Evolutionary conservation across 768 basidiomycete genomes (phyloP).

Genomic region (Pulveroboletus frians): DNA sequence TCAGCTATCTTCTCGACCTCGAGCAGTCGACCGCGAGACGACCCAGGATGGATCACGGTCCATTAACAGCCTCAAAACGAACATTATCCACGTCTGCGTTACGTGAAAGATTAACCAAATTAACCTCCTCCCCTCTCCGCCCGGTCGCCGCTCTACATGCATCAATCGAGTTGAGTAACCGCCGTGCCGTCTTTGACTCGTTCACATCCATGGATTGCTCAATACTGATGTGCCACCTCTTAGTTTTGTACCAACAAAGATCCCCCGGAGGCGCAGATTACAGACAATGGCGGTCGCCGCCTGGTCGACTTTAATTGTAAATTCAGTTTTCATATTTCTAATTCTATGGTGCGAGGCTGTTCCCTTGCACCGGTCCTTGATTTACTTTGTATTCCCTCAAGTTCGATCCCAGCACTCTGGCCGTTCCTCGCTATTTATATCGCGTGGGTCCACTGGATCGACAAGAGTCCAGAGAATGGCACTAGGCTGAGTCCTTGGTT

Average conservation of each 20-base stretch:
- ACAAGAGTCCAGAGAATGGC: constrained; percentile 69
- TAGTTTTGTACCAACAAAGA: constrained; percentile 81
- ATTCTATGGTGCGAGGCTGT: constrained; percentile 62
- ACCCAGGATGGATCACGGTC: constrained; percentile 30
- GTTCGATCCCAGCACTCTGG: constrained; percentile 89
- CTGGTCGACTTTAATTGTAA: constrained; percentile 80
- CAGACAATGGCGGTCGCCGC: constrained; percentile 87
- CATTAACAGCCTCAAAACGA: constrained; percentile 38
- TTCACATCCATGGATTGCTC: not conserved
- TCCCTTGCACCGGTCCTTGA: not conserved
- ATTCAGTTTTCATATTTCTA: constrained; percentile 63
- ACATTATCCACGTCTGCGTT: constrained; percentile 58
- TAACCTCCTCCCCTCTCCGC: constrained; percentile 53
- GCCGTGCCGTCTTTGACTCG: not conserved
- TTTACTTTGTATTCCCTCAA: constrained; percentile 28
- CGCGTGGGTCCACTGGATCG: constrained; percentile 72
- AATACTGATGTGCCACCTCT: constrained; percentile 1
- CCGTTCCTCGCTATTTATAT: constrained; percentile 73
- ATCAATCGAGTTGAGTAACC: constrained; percentile 62
- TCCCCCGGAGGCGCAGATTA: constrained; percentile 79
- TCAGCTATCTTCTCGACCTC: not conserved
- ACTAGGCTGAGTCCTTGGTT: constrained; percentile 73
- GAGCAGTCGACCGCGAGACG: constrained; percentile 1
- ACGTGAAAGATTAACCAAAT: constrained; percentile 55
- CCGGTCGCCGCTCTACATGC: constrained; percentile 64